A percentile compares a stretch with the other conserved stretches of the same genome.
phyloP scores from a whole-genome alignment of 1,284 basidiomycete species.

The Peniophora sp. region DNA sequence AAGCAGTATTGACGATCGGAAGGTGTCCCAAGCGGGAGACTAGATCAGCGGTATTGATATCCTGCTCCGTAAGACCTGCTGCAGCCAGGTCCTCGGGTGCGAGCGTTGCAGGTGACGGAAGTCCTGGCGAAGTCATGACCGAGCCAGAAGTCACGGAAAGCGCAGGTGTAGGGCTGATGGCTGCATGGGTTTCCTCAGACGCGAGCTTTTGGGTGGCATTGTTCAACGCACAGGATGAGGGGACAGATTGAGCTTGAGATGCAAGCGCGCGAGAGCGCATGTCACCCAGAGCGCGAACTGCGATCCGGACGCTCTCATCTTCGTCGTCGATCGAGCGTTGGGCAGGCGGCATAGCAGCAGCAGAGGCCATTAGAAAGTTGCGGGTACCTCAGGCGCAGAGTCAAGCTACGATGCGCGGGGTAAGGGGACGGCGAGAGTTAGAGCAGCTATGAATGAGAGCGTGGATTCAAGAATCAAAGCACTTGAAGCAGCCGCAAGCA shows the following conservation, averaged over 20 bases:
- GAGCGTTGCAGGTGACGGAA: conserved; percentile 9
- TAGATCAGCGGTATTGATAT: conserved; percentile 25
- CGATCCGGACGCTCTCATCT: conserved; percentile 57
- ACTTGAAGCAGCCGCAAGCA: too few relatives aligned
- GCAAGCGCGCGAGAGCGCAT: conserved; percentile 46
- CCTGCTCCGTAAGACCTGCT: conserved; percentile 12
- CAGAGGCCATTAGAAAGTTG: not conserved
- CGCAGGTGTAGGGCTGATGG: conserved; percentile 28
- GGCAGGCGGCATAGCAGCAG: not conserved
- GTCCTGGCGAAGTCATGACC: conserved; percentile 20
- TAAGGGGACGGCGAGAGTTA: not conserved
- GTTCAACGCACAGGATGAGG: conserved; percentile 19
- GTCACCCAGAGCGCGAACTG: conserved; percentile 57
- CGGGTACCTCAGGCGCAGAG: conserved; percentile 1
- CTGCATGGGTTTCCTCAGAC: conserved; percentile 8
- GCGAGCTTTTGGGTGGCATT: too few relatives aligned
- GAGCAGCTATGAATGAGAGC: conserved; percentile 2
- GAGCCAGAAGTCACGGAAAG: conserved; percentile 24
- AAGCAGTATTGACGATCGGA: conserved; percentile 59
- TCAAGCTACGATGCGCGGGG: not conserved
- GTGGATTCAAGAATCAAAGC: too few relatives aligned
- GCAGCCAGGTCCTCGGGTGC: conserved; percentile 5
- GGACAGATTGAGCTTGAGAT: conserved; percentile 13
- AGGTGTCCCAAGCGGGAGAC: conserved; percentile 42
- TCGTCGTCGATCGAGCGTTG: conserved; percentile 26